Percentiles rank a stretch among this genome's conserved stretches.
These are phyloP conservation scores for Sporothrix protearum DNA, from an alignment of 2,329 filamentous ascomycete genomes.

Conservation along the genomic window DNA sequence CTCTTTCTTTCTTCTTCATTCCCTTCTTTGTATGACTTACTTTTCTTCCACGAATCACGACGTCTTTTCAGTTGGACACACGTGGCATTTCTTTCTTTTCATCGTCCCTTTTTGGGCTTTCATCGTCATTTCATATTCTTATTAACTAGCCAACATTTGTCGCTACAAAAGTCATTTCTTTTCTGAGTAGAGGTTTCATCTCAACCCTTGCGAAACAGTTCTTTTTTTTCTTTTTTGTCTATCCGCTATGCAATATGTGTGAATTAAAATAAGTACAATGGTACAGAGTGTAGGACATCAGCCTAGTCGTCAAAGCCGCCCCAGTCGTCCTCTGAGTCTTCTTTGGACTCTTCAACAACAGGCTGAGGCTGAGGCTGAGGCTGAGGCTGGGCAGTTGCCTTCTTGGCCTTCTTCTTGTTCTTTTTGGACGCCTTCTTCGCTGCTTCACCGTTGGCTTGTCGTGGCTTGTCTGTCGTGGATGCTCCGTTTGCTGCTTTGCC, in stretches of 20 bases:
- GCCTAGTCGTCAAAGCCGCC: constrained; percentile 29
- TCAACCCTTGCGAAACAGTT: background rate
- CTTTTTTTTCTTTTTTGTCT: background rate
- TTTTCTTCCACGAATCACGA: background rate
- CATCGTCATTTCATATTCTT: background rate
- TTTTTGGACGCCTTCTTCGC: constrained; percentile 2
- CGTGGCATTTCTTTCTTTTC: background rate
- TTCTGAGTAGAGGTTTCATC: background rate
- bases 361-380: background rate
- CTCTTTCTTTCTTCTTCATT: too few species aligned
- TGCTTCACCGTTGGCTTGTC: background rate
- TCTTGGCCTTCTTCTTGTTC: constrained; percentile 12
- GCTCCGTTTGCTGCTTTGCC: background rate
- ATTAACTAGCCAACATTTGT: background rate
- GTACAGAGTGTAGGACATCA: too few species aligned
- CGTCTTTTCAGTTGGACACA: background rate
- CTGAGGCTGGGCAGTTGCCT: background rate
- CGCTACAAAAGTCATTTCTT: background rate
- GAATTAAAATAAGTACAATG: background rate
- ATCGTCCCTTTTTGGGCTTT: background rate
- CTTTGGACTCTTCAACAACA: background rate
- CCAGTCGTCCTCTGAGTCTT: constrained; percentile 22
- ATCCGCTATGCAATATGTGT: constrained; percentile 13
- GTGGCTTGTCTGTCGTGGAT: background rate
- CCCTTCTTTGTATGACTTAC: background rate